These are phyloP conservation scores for Lactarius vividus DNA, from an alignment of 768 basidiomycete genomes.

Conservation along the genomic window DNA sequence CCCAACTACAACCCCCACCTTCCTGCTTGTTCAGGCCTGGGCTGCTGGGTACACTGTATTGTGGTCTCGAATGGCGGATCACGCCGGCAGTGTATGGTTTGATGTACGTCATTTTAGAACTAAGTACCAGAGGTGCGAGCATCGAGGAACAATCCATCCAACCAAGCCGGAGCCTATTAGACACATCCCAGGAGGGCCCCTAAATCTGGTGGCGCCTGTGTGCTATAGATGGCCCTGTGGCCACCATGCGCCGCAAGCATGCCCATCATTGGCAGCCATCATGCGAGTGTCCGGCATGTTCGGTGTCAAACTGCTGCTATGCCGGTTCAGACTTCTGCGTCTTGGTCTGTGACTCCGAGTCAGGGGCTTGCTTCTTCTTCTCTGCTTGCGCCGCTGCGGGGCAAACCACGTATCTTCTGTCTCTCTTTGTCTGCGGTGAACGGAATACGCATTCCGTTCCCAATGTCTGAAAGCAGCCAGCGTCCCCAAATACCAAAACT, in stretches of 20 bases:
- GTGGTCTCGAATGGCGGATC: constrained; percentile 1
- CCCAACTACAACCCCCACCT: not conserved
- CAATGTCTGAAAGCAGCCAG: not conserved
- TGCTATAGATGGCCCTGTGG: not conserved
- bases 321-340: not conserved
- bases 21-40: not conserved
- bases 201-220: not conserved
- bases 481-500: not conserved
- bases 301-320: not conserved
- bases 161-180: not conserved
- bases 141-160: not conserved
- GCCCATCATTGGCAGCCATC: not conserved
- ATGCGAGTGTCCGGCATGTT: not conserved
- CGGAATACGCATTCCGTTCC: not conserved
- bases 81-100: constrained; percentile 5
- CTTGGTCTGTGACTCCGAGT: not conserved
- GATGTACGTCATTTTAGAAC: not conserved
- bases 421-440: not conserved
- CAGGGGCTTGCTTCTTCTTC: not conserved
- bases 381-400: not conserved
- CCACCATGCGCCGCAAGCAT: not conserved
- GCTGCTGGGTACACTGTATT: not conserved
- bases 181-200: not conserved
- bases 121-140: not conserved
- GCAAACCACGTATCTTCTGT: not conserved